Conservation (phyloP, 495 filamentous ascomycete species). For the Clohesyomyces aquaticus region DNA sequence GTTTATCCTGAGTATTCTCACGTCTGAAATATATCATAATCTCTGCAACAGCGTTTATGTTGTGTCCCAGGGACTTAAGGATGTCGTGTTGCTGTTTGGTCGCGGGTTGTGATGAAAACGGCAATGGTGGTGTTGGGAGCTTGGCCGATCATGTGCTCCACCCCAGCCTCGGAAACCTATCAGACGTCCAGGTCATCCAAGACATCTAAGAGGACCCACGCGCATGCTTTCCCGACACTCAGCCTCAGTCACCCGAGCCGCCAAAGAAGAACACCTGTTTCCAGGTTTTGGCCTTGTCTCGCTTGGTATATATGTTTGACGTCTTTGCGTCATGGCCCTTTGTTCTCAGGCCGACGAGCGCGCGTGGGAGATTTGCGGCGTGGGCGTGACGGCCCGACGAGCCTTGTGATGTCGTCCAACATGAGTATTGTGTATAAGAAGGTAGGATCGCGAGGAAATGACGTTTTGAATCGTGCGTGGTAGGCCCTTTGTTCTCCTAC, state of each 20-base stretch:
- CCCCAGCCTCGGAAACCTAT: too few relatives aligned
- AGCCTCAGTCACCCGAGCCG: not conserved
- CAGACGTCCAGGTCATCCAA: constrained; percentile 12
- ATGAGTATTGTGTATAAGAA: not conserved
- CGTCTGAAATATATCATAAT: too few relatives aligned
- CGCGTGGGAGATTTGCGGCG: not conserved
- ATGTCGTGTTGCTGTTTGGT: too few relatives aligned
- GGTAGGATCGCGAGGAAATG: too few relatives aligned
- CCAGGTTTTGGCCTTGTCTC: not conserved
- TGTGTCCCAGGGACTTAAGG: too few relatives aligned
- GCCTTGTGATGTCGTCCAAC: not conserved
- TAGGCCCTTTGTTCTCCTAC: too few relatives aligned
- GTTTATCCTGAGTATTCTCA: too few relatives aligned
- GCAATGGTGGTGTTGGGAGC: not conserved
- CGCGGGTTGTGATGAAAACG: too few relatives aligned
- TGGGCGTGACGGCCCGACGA: not conserved
- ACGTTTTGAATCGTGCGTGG: too few relatives aligned
- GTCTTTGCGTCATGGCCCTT: too few relatives aligned
- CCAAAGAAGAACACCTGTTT: not conserved
- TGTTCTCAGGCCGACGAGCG: too few relatives aligned
- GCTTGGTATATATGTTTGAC: not conserved
- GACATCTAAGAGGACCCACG: not conserved
- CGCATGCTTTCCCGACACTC: not conserved
- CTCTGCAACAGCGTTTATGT: constrained; percentile 7
- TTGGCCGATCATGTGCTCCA: not conserved